phyloP scores from a whole-genome alignment of 768 basidiomycete genomes.

The Rickenella mellea region DNA sequence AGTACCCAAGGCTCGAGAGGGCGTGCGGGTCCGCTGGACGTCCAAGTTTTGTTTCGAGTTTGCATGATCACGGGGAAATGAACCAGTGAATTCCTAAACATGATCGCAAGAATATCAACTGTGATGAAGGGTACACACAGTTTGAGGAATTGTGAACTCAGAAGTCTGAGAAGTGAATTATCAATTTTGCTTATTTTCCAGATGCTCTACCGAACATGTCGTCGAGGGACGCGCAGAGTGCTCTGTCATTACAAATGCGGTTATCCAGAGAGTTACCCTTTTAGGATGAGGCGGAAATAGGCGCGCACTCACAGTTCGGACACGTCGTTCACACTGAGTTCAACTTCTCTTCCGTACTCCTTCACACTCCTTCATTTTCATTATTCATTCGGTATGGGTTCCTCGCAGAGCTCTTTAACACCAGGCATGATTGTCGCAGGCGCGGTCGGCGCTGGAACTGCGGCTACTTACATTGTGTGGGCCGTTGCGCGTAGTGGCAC shows the following conservation, averaged over 20 bases:
- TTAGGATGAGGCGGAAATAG: too few relatives aligned
- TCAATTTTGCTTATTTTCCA: not conserved
- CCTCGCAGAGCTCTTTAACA: constrained; percentile 33
- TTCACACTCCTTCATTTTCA: not conserved
- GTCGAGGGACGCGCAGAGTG: not conserved
- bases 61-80: too few relatives aligned
- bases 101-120: too few relatives aligned
- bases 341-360: not conserved
- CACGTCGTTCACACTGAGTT: not conserved
- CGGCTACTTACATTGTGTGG: constrained; percentile 8
- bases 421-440: constrained; percentile 32
- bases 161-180: too few relatives aligned
- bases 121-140: too few relatives aligned
- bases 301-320: not conserved
- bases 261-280: too few relatives aligned
- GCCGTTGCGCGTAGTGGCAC: not conserved
- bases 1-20: too few relatives aligned
- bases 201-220: not conserved
- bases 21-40: too few relatives aligned
- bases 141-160: too few relatives aligned
- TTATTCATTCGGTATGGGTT: constrained; percentile 28
- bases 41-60: too few relatives aligned
- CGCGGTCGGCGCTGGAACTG: constrained; percentile 29
- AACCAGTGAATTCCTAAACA: too few relatives aligned
- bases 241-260: too few relatives aligned